Evolutionary conservation across 2,329 filamentous ascomycete species (phyloP).

Genomic region (Graphilbum fragrans): DNA sequence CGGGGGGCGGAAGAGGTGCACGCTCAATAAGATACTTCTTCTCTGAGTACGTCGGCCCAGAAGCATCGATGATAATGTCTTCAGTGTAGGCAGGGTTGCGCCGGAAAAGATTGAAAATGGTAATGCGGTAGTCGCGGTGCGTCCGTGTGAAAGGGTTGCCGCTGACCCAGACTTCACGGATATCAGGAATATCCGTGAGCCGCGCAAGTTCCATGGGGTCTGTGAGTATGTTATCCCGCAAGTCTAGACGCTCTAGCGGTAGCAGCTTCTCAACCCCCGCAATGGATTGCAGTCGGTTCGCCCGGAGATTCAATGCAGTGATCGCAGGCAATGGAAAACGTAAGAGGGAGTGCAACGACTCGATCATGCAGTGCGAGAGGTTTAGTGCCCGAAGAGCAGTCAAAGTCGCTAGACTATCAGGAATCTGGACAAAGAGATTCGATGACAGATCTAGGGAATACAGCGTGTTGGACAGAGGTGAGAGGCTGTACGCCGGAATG

Average conservation of each 20-base stretch:
- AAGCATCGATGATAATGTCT: conserved; percentile 80
- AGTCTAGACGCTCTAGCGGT: conserved; percentile 78
- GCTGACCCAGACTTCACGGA: conserved; percentile 83
- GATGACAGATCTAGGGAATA: conserved; percentile 86
- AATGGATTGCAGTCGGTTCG: conserved; percentile 75
- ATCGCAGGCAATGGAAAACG: conserved; percentile 85
- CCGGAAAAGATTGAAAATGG: conserved; percentile 93
- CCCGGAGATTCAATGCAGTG: conserved; percentile 80
- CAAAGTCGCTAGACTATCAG: conserved; percentile 76
- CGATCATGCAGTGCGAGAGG: conserved; percentile 95
- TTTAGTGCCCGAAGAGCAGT: conserved; percentile 87
- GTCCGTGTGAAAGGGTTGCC: conserved; percentile 88
- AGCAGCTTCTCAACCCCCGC: conserved; percentile 82
- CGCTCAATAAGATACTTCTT: conserved; percentile 74
- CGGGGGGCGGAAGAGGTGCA: conserved; percentile 59
- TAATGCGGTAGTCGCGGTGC: conserved; percentile 72
- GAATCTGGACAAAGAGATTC: conserved; percentile 89
- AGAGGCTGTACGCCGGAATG: conserved; percentile 62
- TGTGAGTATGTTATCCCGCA: conserved; percentile 81
- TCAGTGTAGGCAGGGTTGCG: conserved; percentile 80
- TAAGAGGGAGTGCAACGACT: conserved; percentile 76
- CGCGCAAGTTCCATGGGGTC: conserved; percentile 86
- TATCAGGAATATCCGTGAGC: conserved; percentile 79
- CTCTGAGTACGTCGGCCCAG: conserved; percentile 74
- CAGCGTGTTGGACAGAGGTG: conserved; percentile 74